Evolutionary conservation across 352 stramenopile species (phyloP), one percentile per base, ranked within the genome.

Genomic region (Globisporangium emineosum): DNA sequence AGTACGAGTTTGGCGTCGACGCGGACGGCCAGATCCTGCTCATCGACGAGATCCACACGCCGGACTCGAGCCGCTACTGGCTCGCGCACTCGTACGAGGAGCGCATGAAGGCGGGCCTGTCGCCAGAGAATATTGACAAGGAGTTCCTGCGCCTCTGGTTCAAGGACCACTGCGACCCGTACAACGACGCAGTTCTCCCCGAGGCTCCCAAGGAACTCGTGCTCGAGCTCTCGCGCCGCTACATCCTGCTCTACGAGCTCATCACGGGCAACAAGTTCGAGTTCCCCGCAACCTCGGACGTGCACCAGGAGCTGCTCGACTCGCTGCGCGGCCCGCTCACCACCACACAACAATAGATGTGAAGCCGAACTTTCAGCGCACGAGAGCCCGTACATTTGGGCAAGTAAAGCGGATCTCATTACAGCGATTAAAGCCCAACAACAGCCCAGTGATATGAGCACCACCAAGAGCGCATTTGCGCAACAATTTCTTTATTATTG

Each of bases 61-160:
- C 98, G 27, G 98, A 99, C 81, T 99, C 96, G 64, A 99, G 94
- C 56, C 90, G 97, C 21, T 98, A 97, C 72, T 97, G 91, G 89
- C 79, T 98, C 30, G 83, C 89, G 21, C 67, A 89, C 70, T 97
- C 93, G 29, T 98, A 98, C 71, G 80, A 96, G 49, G 70, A 91
- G 66, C 80, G 91, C 54, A 97, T 98, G 77, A 71, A 71, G 8
- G 75, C 73, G 5, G 92, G 91, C 6, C 75, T 92, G 56, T 96
- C 98, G 58, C 97, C 97, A 17, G 97, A 99, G 63, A 99, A 99
- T 76, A 99, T 99, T 65, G 98, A 99, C 79, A 99, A 99, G 86
- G 98, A 99, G 79, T 99, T 99, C 70, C 73, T 99, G 55, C 86
- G 98, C 59, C 81, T 98, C 42, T 99, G 98, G 98, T 99, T 98